These are phyloP conservation scores for Echinosophora koreensis DNA, from an alignment of 306 rosid species.

Conservation along the genomic window DNA sequence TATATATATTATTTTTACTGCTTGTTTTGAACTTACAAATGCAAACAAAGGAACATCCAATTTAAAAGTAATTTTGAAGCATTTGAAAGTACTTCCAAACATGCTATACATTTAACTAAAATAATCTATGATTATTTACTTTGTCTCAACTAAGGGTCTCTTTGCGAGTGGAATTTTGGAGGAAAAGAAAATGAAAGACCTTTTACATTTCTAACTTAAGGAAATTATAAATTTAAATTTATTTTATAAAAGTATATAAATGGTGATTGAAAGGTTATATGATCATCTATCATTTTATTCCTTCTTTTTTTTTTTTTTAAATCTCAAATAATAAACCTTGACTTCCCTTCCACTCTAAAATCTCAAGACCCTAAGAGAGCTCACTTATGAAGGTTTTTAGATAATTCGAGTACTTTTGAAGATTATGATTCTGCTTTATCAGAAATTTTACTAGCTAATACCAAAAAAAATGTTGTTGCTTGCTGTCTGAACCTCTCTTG, in stretches of 20 bases:
- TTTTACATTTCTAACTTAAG: too few species aligned
- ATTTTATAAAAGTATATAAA: too few species aligned
- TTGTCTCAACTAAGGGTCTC: background rate
- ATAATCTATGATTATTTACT: background rate
- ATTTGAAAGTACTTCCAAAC: too few species aligned
- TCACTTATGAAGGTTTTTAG: background rate
- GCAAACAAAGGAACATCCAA: background rate
- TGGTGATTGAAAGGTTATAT: too few species aligned
- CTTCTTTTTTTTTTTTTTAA: too few species aligned
- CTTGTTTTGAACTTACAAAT: background rate
- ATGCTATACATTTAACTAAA: background rate
- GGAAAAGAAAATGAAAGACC: too few species aligned
- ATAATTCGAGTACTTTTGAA: background rate
- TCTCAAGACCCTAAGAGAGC: background rate
- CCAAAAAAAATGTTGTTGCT: conserved; percentile 19
- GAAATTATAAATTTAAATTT: too few species aligned
- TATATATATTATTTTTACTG: background rate
- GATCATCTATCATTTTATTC: too few species aligned
- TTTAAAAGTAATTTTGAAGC: too few species aligned
- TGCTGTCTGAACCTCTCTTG: conserved; percentile 22
- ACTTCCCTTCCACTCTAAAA: too few species aligned
- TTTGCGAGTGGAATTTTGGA: too few species aligned
- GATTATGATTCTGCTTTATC: background rate
- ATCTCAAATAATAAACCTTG: too few species aligned
- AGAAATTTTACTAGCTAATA: background rate